Percentiles rank a stretch among this genome's conserved stretches.
phyloP scores from a whole-genome alignment of 2,329 filamentous ascomycete species.

The Emergomyces orientalis region DNA sequence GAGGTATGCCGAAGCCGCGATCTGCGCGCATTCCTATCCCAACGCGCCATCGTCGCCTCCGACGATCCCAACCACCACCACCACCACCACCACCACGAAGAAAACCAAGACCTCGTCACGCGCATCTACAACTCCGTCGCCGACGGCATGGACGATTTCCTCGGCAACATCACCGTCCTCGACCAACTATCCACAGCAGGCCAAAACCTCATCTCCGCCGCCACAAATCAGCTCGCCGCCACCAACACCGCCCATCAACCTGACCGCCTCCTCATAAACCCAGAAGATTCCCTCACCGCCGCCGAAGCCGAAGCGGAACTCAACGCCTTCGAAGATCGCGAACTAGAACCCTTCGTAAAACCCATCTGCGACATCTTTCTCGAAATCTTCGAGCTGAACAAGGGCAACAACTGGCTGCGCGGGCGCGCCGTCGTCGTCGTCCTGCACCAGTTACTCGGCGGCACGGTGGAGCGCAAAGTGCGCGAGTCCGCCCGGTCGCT shows the following conservation, averaged over 20 bases:
- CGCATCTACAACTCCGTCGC: constrained; percentile 93
- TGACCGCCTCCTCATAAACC: constrained; percentile 37
- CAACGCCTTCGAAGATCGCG: constrained; percentile 81
- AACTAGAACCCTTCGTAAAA: constrained; percentile 91
- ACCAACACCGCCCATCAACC: constrained; percentile 24
- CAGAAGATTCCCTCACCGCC: constrained; percentile 43
- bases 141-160: constrained; percentile 95
- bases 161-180: constrained; percentile 89
- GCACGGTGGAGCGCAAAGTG: constrained; percentile 92
- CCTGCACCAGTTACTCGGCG: constrained; percentile 86
- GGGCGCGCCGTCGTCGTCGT: constrained; percentile 94
- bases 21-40: constrained; percentile 82
- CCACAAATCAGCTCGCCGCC: constrained; percentile 41
- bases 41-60: constrained; percentile 61
- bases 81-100: constrained; percentile 52
- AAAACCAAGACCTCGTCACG: constrained; percentile 73
- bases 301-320: constrained; percentile 87
- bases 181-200: constrained; percentile 90
- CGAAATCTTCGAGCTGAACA: constrained; percentile 88
- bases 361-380: constrained; percentile 97
- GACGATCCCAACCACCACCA: constrained; percentile 38
- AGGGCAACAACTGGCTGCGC: constrained; percentile 93
- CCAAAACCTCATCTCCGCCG: constrained; percentile 60
- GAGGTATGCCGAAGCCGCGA: constrained; percentile 93
- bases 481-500: constrained; percentile 70